A percentile compares a stretch with the other conserved stretches of the same genome.
Evolutionary conservation across 2,329 filamentous ascomycete genomes (phyloP).

Genomic region (Fusarium kyushuense): DNA sequence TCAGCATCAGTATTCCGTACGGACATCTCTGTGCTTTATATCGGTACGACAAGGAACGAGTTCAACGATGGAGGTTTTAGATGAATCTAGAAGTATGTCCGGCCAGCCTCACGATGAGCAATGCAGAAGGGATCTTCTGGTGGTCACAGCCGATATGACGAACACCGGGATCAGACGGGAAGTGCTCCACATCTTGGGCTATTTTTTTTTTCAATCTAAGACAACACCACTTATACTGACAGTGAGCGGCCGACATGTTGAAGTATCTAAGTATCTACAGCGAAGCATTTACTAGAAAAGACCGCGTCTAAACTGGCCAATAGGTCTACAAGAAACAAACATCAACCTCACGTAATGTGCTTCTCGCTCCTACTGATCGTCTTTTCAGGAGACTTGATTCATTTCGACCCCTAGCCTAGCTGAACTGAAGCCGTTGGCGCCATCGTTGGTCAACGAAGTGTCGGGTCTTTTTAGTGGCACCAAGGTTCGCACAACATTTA

Average conservation of each 20-base stretch:
- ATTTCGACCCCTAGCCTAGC: conserved; percentile 36
- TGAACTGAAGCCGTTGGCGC: conserved; percentile 40
- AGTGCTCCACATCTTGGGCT: conserved; percentile 32
- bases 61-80: conserved; percentile 38
- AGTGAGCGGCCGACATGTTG: neutral
- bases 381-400: neutral
- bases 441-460: conserved; percentile 15
- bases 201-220: conserved; percentile 1
- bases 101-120: conserved; percentile 42
- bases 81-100: conserved; percentile 42
- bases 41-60: conserved; percentile 32
- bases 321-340: neutral
- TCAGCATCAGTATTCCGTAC: conserved; percentile 26
- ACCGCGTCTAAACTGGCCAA: conserved; percentile 13
- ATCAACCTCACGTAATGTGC: neutral
- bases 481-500: conserved; percentile 11
- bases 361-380: neutral
- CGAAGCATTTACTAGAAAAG: neutral
- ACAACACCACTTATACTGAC: neutral
- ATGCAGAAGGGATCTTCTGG: conserved; percentile 31
- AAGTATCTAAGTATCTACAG: conserved; percentile 1
- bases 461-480: conserved; percentile 20
- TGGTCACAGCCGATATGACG: conserved; percentile 35
- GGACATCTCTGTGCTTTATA: neutral
- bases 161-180: conserved; percentile 37